Base-by-base conservation (phyloP, 768 basidiomycete species). In the Mycena leptocephala region DNA sequence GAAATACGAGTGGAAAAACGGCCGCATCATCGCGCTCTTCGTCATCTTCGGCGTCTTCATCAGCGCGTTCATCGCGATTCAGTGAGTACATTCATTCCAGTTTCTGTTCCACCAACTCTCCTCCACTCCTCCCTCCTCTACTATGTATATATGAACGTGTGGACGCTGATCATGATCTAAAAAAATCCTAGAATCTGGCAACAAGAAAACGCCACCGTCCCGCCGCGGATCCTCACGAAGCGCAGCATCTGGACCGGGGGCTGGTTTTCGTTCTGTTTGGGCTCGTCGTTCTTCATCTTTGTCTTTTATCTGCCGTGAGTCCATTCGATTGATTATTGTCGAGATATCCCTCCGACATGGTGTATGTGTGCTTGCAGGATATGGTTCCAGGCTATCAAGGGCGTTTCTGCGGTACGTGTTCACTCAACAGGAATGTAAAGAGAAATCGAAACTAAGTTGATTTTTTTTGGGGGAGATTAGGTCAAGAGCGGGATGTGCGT, bases 1-100 rank as follows among this genome's bases (percentile, higher is more conserved):
- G 73, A 80, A 80, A 18, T 86, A 87, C 76, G 79, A 84, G 1
- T 90, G 89, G 89, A 80, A 79, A 51, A 83, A 84, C 65, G 55
- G 58, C 18, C 76, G 76, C 62, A 72, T 76, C 11, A 72, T 76
- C 37, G 70, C 35, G 1, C 76, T 76, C 28, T 69, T 76, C 22
- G 70, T 76, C 11, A 28, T 73, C 58, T 76, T 76, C 51, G 76
- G 70, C 9, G 65, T 83, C 80, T 10, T n/a, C n/a, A n/a, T n/a
- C n/a, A n/a, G n/a, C 4, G 35, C 18, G 1, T 70, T 70, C 59
- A 28, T 39, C n/a, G 43, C 16, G 10, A 48, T 70, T 5, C 69
- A 70, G 51, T 53, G 51, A 53, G 51, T 53, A 5, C 16, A 6
- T 7, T n/a, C 24, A 28, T 28, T 5, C 7, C 2, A 28, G n/a